phyloP scores from a whole-genome alignment of 129 eudicot genomes.

The Tagetes erecta region DNA sequence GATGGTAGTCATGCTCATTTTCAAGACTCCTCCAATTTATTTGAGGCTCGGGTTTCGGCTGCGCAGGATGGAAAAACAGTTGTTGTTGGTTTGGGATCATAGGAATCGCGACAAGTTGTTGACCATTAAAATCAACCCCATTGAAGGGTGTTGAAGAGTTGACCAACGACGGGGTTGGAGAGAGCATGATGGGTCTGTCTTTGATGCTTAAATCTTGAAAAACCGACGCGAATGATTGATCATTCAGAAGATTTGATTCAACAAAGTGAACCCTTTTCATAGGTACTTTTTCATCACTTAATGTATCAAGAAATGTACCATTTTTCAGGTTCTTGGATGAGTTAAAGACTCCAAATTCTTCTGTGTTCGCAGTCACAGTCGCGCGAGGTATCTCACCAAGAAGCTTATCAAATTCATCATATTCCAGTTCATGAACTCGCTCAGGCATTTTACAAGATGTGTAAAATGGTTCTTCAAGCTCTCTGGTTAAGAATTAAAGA shows the following conservation, averaged over 20 bases:
- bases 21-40: constrained; percentile 49
- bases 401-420: constrained; percentile 61
- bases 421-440: constrained; percentile 47
- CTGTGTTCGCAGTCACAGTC: constrained; percentile 40
- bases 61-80: constrained; percentile 40
- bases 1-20: constrained; percentile 36
- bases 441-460: constrained; percentile 46
- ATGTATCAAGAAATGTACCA: constrained; percentile 33
- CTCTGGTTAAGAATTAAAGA: constrained; percentile 20
- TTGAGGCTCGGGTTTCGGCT: constrained; percentile 41
- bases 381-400: constrained; percentile 63
- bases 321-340: constrained; percentile 37
- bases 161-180: constrained; percentile 38
- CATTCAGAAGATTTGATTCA: constrained; percentile 44
- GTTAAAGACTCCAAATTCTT: constrained; percentile 34
- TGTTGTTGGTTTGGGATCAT: constrained; percentile 41
- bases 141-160: constrained; percentile 27
- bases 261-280: constrained; percentile 34
- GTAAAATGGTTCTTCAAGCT: background rate
- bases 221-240: constrained; percentile 46
- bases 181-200: constrained; percentile 40
- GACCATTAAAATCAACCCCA: constrained; percentile 37
- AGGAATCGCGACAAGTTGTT: constrained; percentile 50
- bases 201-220: constrained; percentile 54
- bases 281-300: constrained; percentile 37